These are phyloP conservation scores for Epichloe amarillans DNA, from an alignment of 2,329 filamentous ascomycete species.

Conservation along the genomic window DNA sequence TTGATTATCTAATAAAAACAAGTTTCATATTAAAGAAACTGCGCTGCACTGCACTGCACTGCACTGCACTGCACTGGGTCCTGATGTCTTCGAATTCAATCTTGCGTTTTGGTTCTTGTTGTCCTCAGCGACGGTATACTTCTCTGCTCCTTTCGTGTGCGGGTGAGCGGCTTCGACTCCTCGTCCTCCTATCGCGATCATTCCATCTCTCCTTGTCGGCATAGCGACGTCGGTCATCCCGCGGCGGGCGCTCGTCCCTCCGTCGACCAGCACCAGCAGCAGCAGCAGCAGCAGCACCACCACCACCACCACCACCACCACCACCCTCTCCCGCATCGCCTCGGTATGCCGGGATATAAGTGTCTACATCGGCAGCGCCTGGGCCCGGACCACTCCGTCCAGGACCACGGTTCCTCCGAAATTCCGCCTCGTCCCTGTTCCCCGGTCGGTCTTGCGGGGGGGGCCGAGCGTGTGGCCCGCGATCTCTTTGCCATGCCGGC, in stretches of 20 bases:
- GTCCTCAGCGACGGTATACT: conserved; percentile 33
- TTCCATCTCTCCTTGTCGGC: conserved; percentile 24
- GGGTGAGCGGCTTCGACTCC: conserved; percentile 28
- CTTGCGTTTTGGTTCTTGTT: not conserved
- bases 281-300: too few relatives aligned
- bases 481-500: conserved; percentile 43
- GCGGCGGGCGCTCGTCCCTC: conserved; percentile 19
- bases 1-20: not conserved
- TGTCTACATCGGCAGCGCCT: conserved; percentile 27
- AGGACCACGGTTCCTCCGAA: conserved; percentile 28
- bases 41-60: too few relatives aligned
- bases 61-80: not conserved
- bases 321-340: conserved; percentile 18
- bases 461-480: conserved; percentile 37
- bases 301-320: conserved; percentile 16
- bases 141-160: conserved; percentile 28
- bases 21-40: not conserved
- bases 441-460: conserved; percentile 21
- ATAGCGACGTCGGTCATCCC: conserved; percentile 22
- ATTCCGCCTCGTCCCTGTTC: conserved; percentile 23
- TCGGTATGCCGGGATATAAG: conserved; percentile 35
- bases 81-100: not conserved
- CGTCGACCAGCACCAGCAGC: conserved; percentile 18
- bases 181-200: conserved; percentile 27
- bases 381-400: conserved; percentile 8